Base-by-base conservation (phyloP, 371 early-diverging fungal genomes). In the Chytridium lagenaria region DNA sequence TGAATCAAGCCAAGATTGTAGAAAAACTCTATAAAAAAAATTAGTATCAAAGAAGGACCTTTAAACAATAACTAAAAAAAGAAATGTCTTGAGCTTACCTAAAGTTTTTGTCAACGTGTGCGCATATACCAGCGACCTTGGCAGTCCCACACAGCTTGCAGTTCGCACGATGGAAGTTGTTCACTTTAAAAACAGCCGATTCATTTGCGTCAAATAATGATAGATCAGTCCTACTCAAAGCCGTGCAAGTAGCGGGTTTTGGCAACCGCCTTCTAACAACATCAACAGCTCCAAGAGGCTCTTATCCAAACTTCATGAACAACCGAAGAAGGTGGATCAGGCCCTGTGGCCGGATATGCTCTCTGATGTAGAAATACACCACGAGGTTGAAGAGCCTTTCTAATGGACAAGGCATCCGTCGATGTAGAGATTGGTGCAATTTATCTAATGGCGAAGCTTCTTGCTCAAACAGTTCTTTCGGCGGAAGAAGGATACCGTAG, bases 101-200 rank as follows among this genome's bases (percentile, higher is more conserved):
- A 26, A 22, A 61, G 63, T 61, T 61, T 34, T 61, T 61, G 34
- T 61, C 63, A 10, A 61, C 63, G 36, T 61, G 63, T 2, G 63
- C 63, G 33, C 63, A 61, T 26, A 38, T 19, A 10, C 33, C 33
- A 61, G 19, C 3, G 12, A 16, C 63, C 3, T 34, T 61, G 36
- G 28, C 19, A 23, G 36, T 12, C 33, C 63, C 63, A 23, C 63
- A 61, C 3, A 61, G 63, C 15, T 10, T 10, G 28, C 63, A 61
- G 7, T 7, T 61, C 33, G 23, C 10, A 12, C 63, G 63, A 38
- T 61, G 63, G 2, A 30, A 12, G 7, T 22, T 16, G 3, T 16
- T 34, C 23, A 61, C 63, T 2, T 15, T 12, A 5, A 3, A 19
- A 23, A 31, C 33, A 61, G 33, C 26, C 3, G 33, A 7, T 12